Conservation (phyloP, 164 flowering plant genomes). For the Tetracentron sinense region DNA sequence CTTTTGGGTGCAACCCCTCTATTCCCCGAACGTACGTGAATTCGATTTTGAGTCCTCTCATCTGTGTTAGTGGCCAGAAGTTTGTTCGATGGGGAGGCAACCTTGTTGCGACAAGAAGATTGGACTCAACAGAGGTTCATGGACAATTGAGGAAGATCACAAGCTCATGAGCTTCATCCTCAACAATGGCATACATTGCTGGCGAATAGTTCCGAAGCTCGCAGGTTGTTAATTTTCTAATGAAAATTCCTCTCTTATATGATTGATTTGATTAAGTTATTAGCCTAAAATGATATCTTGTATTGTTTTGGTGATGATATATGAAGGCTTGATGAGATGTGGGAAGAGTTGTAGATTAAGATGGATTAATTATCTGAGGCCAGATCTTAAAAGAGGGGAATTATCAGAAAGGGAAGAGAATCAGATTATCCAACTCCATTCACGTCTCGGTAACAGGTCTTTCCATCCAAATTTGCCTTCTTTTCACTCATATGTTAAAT, state of each 20-base stretch:
- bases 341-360: slow-evolving; percentile 81
- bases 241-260: not conserved
- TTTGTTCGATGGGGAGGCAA: slow-evolving; percentile 56
- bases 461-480: not conserved
- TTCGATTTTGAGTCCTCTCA: not conserved
- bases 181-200: slow-evolving; percentile 74
- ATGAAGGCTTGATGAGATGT: slow-evolving; percentile 65
- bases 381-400: slow-evolving; percentile 72
- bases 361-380: slow-evolving; percentile 80
- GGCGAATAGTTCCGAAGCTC: slow-evolving; percentile 75
- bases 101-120: slow-evolving; percentile 80
- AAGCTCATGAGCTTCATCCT: slow-evolving; percentile 70
- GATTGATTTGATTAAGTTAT: not conserved
- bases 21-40: slow-evolving; percentile 11
- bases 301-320: not conserved
- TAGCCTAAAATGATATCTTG: not conserved
- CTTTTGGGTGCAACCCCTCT: slow-evolving; percentile 18
- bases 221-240: slow-evolving; percentile 49
- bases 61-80: too few relatives aligned
- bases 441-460: slow-evolving; percentile 65
- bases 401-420: slow-evolving; percentile 59
- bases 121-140: slow-evolving; percentile 76
- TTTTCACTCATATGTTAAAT: too few relatives aligned
- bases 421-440: slow-evolving; percentile 65
- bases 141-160: slow-evolving; percentile 83